Evolutionary conservation across 202 grass and related monocot species (phyloP).

Genomic region (Zoysia matrella): DNA sequence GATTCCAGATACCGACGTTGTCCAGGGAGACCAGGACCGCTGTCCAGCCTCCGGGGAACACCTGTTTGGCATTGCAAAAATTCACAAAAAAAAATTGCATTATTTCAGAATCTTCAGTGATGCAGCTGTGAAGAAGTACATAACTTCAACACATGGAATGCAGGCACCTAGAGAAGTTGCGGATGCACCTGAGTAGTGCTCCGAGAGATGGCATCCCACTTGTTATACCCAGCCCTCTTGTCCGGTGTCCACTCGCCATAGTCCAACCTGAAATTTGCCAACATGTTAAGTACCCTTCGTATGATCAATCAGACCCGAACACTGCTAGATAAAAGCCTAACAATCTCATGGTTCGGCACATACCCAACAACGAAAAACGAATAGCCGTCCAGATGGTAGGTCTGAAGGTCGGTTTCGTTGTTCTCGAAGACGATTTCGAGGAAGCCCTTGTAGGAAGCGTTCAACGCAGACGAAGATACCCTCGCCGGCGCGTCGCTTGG

Average conservation of each 20-base stretch:
- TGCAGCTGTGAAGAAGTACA: background rate
- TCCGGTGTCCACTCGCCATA: constrained; percentile 81
- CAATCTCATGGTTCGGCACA: constrained; percentile 6
- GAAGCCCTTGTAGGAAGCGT: constrained; percentile 87
- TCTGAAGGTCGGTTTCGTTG: constrained; percentile 81
- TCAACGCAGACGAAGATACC: constrained; percentile 67
- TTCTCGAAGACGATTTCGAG: constrained; percentile 95
- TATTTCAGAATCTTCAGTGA: constrained; percentile 1
- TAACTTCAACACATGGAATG: constrained; percentile 7
- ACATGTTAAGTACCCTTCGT: constrained; percentile 3
- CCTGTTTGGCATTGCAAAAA: constrained; percentile 51
- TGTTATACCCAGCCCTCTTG: constrained; percentile 71
- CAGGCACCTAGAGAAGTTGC: background rate
- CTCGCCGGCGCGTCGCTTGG: constrained; percentile 56
- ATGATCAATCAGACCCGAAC: constrained; percentile 13
- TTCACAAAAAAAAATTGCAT: constrained; percentile 1
- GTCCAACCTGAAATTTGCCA: constrained; percentile 74
- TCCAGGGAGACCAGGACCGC: constrained; percentile 82
- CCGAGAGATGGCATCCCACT: constrained; percentile 82
- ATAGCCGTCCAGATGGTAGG: constrained; percentile 94
- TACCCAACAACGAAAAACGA: constrained; percentile 98
- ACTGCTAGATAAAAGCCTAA: background rate
- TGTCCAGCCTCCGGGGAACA: constrained; percentile 91
- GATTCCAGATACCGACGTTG: constrained; percentile 88
- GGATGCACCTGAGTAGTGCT: constrained; percentile 76